Percentiles rank a stretch among this genome's conserved stretches.
phyloP scores from a whole-genome alignment of 2,329 filamentous ascomycete species.

The Trichothecium roseum region DNA sequence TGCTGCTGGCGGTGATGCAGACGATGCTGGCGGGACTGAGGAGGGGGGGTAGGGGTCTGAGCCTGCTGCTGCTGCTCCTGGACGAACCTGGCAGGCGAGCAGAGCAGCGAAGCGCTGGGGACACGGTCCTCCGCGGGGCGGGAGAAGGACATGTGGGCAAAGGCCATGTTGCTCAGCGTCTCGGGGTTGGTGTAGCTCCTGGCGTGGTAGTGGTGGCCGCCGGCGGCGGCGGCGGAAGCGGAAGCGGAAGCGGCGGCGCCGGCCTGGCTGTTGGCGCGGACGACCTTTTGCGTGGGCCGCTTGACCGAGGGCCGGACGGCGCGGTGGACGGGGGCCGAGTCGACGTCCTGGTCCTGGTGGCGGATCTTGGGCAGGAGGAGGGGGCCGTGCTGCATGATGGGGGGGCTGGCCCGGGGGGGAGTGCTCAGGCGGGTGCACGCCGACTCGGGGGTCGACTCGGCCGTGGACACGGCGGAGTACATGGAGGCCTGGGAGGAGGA shows the following conservation, averaged over 20 bases:
- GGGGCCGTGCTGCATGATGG: constrained; percentile 69
- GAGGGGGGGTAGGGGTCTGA: constrained; percentile 23
- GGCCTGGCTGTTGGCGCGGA: too few relatives aligned
- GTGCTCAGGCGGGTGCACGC: constrained; percentile 59
- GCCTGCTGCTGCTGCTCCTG: constrained; percentile 23
- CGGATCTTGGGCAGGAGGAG: constrained; percentile 78
- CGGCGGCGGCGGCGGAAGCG: constrained; percentile 4
- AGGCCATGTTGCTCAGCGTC: constrained; percentile 30
- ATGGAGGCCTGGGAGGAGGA: constrained; percentile 56
- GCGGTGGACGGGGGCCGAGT: constrained; percentile 38
- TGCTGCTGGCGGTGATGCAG: neutral
- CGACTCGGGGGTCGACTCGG: constrained; percentile 48
- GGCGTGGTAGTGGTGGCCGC: constrained; percentile 23
- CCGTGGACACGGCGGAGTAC: constrained; percentile 49
- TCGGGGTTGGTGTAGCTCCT: constrained; percentile 55
- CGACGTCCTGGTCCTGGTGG: constrained; percentile 69
- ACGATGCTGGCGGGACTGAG: constrained; percentile 7
- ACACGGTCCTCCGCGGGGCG: constrained; percentile 12
- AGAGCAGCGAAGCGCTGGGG: constrained; percentile 42
- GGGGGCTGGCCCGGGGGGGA: constrained; percentile 53
- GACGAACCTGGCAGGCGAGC: constrained; percentile 52
- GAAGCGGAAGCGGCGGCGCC: constrained; percentile 3
- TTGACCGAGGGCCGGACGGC: constrained; percentile 26
- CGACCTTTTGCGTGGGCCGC: constrained; percentile 10
- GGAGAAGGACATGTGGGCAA: constrained; percentile 28